A percentile compares a stretch with the other conserved stretches of the same genome.
These are phyloP conservation scores for Suillus decipiens DNA, from an alignment of 768 basidiomycete species.

Conservation along the genomic window DNA sequence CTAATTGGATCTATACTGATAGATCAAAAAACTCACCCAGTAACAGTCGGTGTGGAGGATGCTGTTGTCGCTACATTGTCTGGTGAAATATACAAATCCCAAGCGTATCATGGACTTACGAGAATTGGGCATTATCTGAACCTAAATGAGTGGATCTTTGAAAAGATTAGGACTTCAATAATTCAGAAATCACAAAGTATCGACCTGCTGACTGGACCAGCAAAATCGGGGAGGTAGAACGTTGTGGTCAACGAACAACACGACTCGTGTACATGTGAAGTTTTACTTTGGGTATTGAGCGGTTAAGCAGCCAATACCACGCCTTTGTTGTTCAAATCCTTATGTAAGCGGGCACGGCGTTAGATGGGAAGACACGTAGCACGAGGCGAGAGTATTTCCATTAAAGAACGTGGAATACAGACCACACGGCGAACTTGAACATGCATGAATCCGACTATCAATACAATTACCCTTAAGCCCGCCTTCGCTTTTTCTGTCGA, in stretches of 20 bases:
- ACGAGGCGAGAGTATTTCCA: neutral
- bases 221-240: conserved; percentile 10
- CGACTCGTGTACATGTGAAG: conserved; percentile 20
- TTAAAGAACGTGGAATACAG: neutral
- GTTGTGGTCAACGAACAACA: conserved; percentile 15
- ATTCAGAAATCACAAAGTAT: conserved; percentile 6
- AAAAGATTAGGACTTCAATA: conserved; percentile 6
- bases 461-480: conserved; percentile 11
- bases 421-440: neutral
- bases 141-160: conserved; percentile 1
- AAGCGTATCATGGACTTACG: conserved; percentile 13
- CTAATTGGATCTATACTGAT: neutral
- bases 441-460: conserved; percentile 17
- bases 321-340: conserved; percentile 10
- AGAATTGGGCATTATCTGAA: conserved; percentile 9
- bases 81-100: neutral
- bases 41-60: accelerated
- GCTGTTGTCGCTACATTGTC: neutral
- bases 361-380: conserved; percentile 8
- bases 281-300: conserved; percentile 12
- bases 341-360: conserved; percentile 22
- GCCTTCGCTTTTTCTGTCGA: conserved; percentile 20
- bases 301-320: conserved; percentile 1
- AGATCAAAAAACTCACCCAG: conserved; percentile 15
- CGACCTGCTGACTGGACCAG: neutral